These are phyloP conservation scores for Tulasnella sp. DNA, from an alignment of 768 basidiomycete species.

Conservation along the genomic window DNA sequence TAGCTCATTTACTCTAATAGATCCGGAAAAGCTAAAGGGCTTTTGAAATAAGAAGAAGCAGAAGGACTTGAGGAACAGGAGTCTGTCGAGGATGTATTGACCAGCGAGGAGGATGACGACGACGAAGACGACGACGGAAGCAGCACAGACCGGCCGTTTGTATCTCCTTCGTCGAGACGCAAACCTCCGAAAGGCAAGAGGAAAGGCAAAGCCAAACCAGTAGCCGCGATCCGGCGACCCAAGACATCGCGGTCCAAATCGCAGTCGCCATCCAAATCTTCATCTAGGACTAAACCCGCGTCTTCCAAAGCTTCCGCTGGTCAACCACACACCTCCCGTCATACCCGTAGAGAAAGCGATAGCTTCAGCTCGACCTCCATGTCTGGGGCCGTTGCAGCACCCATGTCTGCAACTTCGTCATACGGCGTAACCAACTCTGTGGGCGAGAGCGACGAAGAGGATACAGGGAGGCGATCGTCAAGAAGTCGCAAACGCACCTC, in stretches of 20 bases:
- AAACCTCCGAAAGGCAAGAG: constrained; percentile 10
- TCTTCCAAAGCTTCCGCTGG: neutral
- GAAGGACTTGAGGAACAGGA: neutral
- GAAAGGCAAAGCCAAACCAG: neutral
- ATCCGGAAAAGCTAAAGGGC: neutral
- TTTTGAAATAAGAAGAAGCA: neutral
- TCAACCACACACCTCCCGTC: neutral
- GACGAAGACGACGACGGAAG: constrained; percentile 24
- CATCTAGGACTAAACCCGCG: neutral
- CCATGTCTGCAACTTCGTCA: constrained; percentile 15
- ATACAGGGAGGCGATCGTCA: constrained; percentile 12
- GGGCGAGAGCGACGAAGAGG: constrained; percentile 23
- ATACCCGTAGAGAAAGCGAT: constrained; percentile 18
- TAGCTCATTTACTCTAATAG: neutral
- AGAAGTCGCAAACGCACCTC: constrained; percentile 47
- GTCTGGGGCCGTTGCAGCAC: constrained; percentile 2
- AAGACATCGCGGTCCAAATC: neutral
- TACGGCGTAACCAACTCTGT: neutral
- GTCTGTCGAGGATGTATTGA: neutral
- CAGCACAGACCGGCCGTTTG: constrained; percentile 6
- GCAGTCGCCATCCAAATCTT: constrained; percentile 28
- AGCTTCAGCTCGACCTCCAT: constrained; percentile 2
- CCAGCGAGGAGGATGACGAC: constrained; percentile 9
- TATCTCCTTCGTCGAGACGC: constrained; percentile 14
- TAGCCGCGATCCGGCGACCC: neutral